Percentiles rank a stretch among this genome's conserved stretches.
phyloP scores from a whole-genome alignment of 371 early-diverging fungal species.

The Lichtheimia corymbifera region DNA sequence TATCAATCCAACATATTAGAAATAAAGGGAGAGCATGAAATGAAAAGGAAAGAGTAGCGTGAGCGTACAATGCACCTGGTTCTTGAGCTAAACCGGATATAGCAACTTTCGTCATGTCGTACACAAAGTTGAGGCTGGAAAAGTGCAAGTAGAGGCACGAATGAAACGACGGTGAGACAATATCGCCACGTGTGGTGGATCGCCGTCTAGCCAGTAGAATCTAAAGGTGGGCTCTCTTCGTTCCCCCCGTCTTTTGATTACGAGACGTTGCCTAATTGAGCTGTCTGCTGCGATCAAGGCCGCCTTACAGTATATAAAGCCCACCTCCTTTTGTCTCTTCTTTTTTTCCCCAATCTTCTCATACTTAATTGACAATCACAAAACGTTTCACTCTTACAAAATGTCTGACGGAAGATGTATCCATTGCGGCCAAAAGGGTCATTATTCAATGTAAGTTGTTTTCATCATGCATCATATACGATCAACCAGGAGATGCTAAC shows the following conservation, averaged over 20 bases:
- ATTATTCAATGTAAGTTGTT: slow-evolving; percentile 47
- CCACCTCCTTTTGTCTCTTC: neutral
- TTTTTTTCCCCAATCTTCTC: slow-evolving; percentile 1
- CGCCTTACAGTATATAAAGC: neutral
- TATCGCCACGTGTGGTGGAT: slow-evolving; percentile 6
- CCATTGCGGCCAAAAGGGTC: slow-evolving; percentile 53
- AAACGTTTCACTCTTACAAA: neutral
- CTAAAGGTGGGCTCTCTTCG: too few relatives aligned
- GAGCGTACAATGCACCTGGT: neutral
- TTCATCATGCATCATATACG: neutral
- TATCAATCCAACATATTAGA: too few relatives aligned
- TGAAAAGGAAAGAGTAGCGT: neutral
- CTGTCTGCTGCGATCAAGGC: neutral
- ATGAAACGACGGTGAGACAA: slow-evolving; percentile 5
- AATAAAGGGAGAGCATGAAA: neutral
- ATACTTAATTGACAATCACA: neutral
- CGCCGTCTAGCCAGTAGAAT: too few relatives aligned
- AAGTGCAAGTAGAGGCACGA: slow-evolving; percentile 1
- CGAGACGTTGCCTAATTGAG: too few relatives aligned
- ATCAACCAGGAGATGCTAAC: neutral
- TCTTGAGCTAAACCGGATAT: too few relatives aligned
- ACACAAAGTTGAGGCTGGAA: too few relatives aligned
- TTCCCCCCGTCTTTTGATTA: too few relatives aligned
- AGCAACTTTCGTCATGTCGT: too few relatives aligned
- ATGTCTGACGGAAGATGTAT: slow-evolving; percentile 53